phyloP scores from a whole-genome alignment of 1,139 yeast species.

The Blastobotrys capitulatus region DNA sequence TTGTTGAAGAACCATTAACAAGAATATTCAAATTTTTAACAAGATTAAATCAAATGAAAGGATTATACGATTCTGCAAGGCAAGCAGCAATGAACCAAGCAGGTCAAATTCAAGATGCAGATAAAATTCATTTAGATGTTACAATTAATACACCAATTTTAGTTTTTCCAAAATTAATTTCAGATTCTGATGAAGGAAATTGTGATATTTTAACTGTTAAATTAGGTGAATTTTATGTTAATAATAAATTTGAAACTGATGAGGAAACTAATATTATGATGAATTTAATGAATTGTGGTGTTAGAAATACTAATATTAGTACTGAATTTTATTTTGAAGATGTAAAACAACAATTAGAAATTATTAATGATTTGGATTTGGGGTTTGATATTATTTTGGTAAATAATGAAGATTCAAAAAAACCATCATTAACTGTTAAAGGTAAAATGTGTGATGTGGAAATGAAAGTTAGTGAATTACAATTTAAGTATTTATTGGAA shows the following conservation, averaged over 20 bases:
- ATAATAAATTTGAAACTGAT: constrained; percentile 48
- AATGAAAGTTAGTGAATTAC: constrained; percentile 70
- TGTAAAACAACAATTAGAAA: constrained; percentile 49
- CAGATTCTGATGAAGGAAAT: constrained; percentile 33
- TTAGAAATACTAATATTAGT: constrained; percentile 61
- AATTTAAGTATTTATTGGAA: constrained; percentile 53
- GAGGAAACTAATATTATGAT: constrained; percentile 19
- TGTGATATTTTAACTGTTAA: constrained; percentile 66
- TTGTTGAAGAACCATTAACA: constrained; percentile 74
- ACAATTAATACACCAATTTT: constrained; percentile 75
- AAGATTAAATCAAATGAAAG: constrained; percentile 81
- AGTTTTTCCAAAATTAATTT: constrained; percentile 60
- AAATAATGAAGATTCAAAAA: constrained; percentile 33
- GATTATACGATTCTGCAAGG: constrained; percentile 79
- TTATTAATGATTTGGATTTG: constrained; percentile 67
- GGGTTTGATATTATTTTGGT: constrained; percentile 55
- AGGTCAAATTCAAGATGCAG: constrained; percentile 55
- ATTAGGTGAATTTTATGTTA: constrained; percentile 76
- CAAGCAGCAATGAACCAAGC: constrained; percentile 76
- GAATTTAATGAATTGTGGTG: constrained; percentile 56
- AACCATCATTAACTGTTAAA: constrained; percentile 49
- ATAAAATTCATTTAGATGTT: constrained; percentile 64
- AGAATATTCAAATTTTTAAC: constrained; percentile 61
- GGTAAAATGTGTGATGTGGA: constrained; percentile 67
- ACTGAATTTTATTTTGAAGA: constrained; percentile 52